These are phyloP conservation scores for Podochytrium sp. DNA, from an alignment of 192 early-diverging fungal genomes.

Conservation along the genomic window DNA sequence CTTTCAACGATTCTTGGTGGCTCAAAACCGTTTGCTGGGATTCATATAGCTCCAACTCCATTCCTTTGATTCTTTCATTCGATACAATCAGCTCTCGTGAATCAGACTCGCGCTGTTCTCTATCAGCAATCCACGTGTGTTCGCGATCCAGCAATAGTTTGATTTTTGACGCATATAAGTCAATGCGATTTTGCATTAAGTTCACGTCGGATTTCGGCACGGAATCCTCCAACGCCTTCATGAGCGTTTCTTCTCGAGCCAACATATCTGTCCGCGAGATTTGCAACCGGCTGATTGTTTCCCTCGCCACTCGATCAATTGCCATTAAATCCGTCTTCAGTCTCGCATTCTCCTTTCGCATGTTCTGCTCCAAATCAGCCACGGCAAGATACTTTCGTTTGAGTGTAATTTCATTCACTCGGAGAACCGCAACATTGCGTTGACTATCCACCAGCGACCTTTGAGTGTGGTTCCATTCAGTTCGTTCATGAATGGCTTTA, in stretches of 20 bases:
- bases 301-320: constrained; percentile 41
- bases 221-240: constrained; percentile 27
- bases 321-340: constrained; percentile 41
- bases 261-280: constrained; percentile 24
- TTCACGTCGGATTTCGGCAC: constrained; percentile 39
- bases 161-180: constrained; percentile 41
- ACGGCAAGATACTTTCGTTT: constrained; percentile 41
- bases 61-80: constrained; percentile 10
- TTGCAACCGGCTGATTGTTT: constrained; percentile 40
- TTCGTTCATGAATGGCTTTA: constrained; percentile 19
- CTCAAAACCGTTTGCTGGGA: constrained; percentile 4
- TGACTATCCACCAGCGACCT: constrained; percentile 40
- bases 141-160: constrained; percentile 45
- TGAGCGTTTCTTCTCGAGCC: constrained; percentile 12
- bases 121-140: constrained; percentile 40
- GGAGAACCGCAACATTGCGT: constrained; percentile 40
- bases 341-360: constrained; percentile 42
- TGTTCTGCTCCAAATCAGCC: constrained; percentile 32
- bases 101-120: constrained; percentile 9
- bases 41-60: constrained; percentile 25
- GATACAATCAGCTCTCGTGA: not conserved
- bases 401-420: constrained; percentile 49
- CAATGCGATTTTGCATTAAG: constrained; percentile 34
- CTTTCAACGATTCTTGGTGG: not conserved
- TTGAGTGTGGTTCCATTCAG: constrained; percentile 33